Evolutionary conservation across 2,329 filamentous ascomycete genomes (phyloP).

Genomic region (Exophiala calicioides): DNA sequence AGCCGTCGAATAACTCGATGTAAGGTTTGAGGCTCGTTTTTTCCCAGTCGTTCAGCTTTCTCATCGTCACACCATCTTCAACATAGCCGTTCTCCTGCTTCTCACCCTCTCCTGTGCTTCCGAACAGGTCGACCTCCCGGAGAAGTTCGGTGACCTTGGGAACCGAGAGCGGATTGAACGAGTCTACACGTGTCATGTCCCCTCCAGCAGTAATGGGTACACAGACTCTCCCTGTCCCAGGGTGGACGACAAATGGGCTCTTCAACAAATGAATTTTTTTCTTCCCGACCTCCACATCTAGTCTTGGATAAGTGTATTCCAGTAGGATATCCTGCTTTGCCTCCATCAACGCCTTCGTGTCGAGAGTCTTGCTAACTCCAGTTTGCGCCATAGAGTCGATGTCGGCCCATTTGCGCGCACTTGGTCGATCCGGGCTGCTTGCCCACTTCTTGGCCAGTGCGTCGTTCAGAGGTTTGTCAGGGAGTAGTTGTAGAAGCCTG

Average conservation of each 20-base stretch:
- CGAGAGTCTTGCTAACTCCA: constrained; percentile 70
- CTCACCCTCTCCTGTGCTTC: constrained; percentile 48
- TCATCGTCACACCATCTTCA: constrained; percentile 37
- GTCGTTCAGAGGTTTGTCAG: constrained; percentile 74
- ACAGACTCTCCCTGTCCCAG: constrained; percentile 89
- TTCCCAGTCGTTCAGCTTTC: constrained; percentile 79
- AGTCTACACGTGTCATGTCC: constrained; percentile 58
- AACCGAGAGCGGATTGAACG: constrained; percentile 85
- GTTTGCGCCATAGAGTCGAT: constrained; percentile 83
- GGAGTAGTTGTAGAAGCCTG: constrained; percentile 79
- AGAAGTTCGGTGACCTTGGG: constrained; percentile 84
- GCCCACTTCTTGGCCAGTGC: constrained; percentile 89
- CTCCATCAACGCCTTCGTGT: constrained; percentile 72
- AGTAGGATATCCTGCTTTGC: constrained; percentile 95
- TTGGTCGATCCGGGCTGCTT: constrained; percentile 73
- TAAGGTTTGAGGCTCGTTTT: constrained; percentile 95
- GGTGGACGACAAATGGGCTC: constrained; percentile 93
- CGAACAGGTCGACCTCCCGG: constrained; percentile 82
- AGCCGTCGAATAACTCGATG: constrained; percentile 81
- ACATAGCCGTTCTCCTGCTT: constrained; percentile 36
- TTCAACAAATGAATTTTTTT: constrained; percentile 98
- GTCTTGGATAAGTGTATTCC: constrained; percentile 95
- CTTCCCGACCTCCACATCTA: constrained; percentile 96
- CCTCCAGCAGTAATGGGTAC: constrained; percentile 78
- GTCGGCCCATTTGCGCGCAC: constrained; percentile 85